Conservation (phyloP, 202 grass and related monocot genomes). For the Saccharum hybrid region DNA sequence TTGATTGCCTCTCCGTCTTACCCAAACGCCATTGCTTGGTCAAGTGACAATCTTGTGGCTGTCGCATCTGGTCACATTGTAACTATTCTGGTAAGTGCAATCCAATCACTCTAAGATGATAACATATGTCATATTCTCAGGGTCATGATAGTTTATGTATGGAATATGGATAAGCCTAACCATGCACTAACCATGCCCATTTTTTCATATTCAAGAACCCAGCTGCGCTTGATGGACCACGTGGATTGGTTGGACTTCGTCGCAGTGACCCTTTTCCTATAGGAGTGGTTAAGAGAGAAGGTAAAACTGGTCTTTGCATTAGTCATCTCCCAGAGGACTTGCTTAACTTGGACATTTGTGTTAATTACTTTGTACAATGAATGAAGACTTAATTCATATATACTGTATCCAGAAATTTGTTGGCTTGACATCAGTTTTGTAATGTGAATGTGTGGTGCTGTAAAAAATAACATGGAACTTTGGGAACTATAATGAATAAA, state of each 20-base stretch:
- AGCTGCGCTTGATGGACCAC: slow-evolving; percentile 61
- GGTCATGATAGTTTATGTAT: neutral
- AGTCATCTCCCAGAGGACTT: neutral
- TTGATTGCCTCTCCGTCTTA: slow-evolving; percentile 76
- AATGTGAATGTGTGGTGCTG: neutral
- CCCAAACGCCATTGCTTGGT: slow-evolving; percentile 80
- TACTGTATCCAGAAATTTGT: slow-evolving; percentile 13
- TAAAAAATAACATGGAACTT: slow-evolving; percentile 1
- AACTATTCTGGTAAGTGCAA: slow-evolving; percentile 69
- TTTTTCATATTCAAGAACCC: slow-evolving; percentile 54
- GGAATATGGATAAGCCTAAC: neutral
- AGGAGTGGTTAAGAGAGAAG: slow-evolving; percentile 76
- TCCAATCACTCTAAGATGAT: neutral
- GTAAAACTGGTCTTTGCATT: slow-evolving; percentile 34
- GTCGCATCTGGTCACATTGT: slow-evolving; percentile 75
- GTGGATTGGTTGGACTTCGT: slow-evolving; percentile 60
- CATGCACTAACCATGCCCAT: neutral
- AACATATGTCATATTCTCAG: neutral
- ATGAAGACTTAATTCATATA: neutral
- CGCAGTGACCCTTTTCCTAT: slow-evolving; percentile 64
- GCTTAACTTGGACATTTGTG: neutral
- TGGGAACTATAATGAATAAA: slow-evolving; percentile 17
- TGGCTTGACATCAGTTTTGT: slow-evolving; percentile 4
- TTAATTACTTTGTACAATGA: neutral
- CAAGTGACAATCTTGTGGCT: slow-evolving; percentile 80